phyloP scores from a whole-genome alignment of 495 filamentous ascomycete genomes.

The Hypomontagnella monticulosa region DNA sequence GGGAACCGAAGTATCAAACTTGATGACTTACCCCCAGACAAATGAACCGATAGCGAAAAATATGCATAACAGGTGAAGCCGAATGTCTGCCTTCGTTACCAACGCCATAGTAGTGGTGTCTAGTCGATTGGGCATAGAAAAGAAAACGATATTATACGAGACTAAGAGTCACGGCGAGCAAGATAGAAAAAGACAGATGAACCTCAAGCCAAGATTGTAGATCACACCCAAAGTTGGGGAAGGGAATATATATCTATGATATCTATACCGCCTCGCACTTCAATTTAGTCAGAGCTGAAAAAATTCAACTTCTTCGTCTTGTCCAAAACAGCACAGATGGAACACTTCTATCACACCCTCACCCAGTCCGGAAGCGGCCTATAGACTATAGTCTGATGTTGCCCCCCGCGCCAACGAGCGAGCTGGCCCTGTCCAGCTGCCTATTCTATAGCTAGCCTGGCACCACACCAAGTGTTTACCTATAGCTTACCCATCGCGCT shows the following conservation, averaged over 20 bases:
- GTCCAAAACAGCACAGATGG: constrained; percentile 9
- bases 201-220: no score
- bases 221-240: no score
- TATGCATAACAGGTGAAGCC: constrained; percentile 58
- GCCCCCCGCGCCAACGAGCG: constrained; percentile 6
- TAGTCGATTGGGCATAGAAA: neutral
- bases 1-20: neutral
- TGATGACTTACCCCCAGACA: constrained; percentile 64
- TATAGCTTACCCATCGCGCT: constrained; percentile 17
- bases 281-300: neutral
- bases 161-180: neutral
- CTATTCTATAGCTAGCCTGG: constrained; percentile 23
- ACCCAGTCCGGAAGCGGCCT: neutral
- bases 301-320: constrained; percentile 18
- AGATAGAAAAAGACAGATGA: neutral
- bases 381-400: constrained; percentile 18
- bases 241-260: neutral
- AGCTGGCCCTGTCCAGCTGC: constrained; percentile 11
- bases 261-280: no score
- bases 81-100: constrained; percentile 51
- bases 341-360: constrained; percentile 19
- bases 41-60: constrained; percentile 67
- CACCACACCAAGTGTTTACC: neutral
- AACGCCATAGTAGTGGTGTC: constrained; percentile 21
- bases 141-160: neutral